Evolutionary conservation across 2,329 filamentous ascomycete species (phyloP).

Genomic region (Calonectria pteridis): DNA sequence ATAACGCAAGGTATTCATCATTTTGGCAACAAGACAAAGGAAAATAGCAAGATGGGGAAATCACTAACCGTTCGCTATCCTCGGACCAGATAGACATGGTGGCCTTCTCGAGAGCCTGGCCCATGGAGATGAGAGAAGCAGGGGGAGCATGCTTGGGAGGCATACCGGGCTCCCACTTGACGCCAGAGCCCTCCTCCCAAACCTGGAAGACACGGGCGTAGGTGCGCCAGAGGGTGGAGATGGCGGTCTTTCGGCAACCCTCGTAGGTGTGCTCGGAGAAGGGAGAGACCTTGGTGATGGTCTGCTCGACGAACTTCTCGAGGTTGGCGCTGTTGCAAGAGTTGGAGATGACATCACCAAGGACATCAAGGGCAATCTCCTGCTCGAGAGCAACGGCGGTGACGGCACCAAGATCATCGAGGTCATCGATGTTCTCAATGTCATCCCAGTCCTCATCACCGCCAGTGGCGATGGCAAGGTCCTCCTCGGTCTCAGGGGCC

Average conservation of each 20-base stretch:
- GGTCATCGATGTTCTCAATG: slow-evolving; percentile 84
- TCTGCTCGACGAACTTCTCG: slow-evolving; percentile 88
- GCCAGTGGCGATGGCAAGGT: slow-evolving; percentile 67
- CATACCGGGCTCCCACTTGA: slow-evolving; percentile 91
- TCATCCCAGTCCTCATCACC: slow-evolving; percentile 69
- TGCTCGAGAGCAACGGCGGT: slow-evolving; percentile 95
- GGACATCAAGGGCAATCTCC: slow-evolving; percentile 94
- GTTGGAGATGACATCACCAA: slow-evolving; percentile 92
- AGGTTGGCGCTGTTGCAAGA: slow-evolving; percentile 80
- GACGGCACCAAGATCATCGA: slow-evolving; percentile 86
- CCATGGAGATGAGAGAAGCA: slow-evolving; percentile 84
- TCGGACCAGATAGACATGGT: slow-evolving; percentile 90
- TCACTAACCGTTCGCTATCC: slow-evolving; percentile 91
- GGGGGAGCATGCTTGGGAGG: slow-evolving; percentile 86
- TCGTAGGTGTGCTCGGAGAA: slow-evolving; percentile 92
- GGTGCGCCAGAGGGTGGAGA: slow-evolving; percentile 92
- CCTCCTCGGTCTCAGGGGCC: slow-evolving; percentile 63
- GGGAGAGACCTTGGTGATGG: slow-evolving; percentile 82
- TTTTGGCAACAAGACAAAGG: slow-evolving; percentile 53
- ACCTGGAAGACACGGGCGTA: slow-evolving; percentile 93
- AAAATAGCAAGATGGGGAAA: slow-evolving; percentile 28
- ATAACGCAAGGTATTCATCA: slow-evolving; percentile 95
- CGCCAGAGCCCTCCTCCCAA: slow-evolving; percentile 78
- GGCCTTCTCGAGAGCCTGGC: slow-evolving; percentile 84
- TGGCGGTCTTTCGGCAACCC: slow-evolving; percentile 90